phyloP scores from a whole-genome alignment of 108 stramenopile genomes.

The Ochromonas danica region DNA sequence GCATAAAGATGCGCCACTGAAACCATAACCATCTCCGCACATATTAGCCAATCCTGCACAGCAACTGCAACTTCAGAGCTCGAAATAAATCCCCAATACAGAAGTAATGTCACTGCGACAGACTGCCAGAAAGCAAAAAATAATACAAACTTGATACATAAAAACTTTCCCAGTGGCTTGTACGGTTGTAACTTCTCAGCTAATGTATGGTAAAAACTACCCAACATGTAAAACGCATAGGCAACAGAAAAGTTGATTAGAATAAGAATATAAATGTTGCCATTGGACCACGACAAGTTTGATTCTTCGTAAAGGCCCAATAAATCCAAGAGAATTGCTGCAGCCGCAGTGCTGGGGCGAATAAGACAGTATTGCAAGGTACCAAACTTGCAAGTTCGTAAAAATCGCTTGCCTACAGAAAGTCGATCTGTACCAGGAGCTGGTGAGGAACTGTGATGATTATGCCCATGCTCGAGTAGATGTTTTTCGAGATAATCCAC shows the following conservation, averaged over 20 bases:
- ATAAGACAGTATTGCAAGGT: conserved; percentile 28
- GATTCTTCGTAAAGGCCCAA: conserved; percentile 47
- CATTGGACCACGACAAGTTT: conserved; percentile 36
- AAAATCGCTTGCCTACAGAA: conserved; percentile 18
- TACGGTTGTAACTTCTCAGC: conserved; percentile 45
- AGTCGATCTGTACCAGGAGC: not conserved
- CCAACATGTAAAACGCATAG: conserved; percentile 55
- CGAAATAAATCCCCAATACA: not conserved
- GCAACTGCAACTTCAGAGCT: conserved; percentile 35
- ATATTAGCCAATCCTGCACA: conserved; percentile 53
- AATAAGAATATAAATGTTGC: conserved; percentile 47
- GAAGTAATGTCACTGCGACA: not conserved
- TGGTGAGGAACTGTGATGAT: conserved; percentile 5
- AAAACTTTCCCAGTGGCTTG: conserved; percentile 58
- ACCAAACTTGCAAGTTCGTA: not conserved
- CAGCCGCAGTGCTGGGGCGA: conserved; percentile 5
- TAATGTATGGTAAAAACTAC: conserved; percentile 49
- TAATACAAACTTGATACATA: conserved; percentile 59
- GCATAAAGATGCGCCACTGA: conserved; percentile 50
- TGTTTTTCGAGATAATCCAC: conserved; percentile 9
- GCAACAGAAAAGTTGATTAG: conserved; percentile 45
- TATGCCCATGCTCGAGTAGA: conserved; percentile 11
- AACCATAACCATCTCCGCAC: conserved; percentile 54
- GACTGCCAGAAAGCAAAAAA: conserved; percentile 58
- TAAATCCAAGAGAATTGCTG: conserved; percentile 7